These are phyloP conservation scores for Tuber brumale DNA, from an alignment of 495 filamentous ascomycete species.

Conservation along the genomic window DNA sequence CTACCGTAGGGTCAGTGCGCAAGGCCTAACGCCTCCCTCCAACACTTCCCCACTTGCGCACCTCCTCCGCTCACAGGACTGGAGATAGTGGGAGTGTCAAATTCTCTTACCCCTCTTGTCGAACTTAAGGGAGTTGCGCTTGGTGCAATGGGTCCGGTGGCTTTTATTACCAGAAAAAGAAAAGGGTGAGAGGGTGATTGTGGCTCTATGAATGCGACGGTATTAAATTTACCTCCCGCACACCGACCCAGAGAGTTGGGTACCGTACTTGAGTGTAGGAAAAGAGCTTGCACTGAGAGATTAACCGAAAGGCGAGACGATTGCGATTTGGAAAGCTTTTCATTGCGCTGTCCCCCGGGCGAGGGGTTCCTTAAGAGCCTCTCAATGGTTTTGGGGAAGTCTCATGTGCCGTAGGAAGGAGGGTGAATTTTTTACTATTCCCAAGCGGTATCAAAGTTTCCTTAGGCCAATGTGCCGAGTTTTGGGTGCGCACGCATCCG, in stretches of 20 bases:
- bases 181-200: neutral
- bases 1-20: constrained; percentile 28
- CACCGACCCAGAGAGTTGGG: constrained; percentile 26
- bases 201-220: neutral
- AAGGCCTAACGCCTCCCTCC: neutral
- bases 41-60: neutral
- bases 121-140: neutral
- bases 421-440: constrained; percentile 9
- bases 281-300: constrained; percentile 14
- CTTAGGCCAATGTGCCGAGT: neutral
- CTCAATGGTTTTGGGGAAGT: neutral
- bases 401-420: constrained; percentile 2
- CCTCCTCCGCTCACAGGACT: neutral
- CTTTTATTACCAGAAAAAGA: neutral
- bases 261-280: too few relatives aligned
- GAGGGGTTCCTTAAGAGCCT: constrained; percentile 1
- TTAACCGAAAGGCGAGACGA: constrained; percentile 12
- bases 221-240: neutral
- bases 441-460: constrained; percentile 8
- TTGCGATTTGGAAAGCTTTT: constrained; percentile 1
- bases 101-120: neutral
- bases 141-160: neutral
- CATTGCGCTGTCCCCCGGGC: neutral
- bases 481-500: constrained; percentile 6
- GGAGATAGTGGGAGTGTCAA: neutral